Conservation (phyloP, 352 stramenopile genomes). For the Globisporangium camurandrum region DNA sequence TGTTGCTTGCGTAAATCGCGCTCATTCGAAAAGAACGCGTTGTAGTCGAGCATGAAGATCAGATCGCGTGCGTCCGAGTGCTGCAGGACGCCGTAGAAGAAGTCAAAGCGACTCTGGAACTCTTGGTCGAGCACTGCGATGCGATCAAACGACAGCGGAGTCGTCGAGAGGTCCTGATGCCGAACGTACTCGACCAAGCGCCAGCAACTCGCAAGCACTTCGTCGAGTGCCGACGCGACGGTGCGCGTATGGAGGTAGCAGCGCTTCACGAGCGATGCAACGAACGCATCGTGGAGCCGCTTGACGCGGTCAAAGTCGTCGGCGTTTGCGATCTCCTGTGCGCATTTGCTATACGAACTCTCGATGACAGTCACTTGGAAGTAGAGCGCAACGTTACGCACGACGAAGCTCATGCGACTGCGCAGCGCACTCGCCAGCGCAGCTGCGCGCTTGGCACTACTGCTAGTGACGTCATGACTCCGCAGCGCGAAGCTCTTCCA, state of each 20-base stretch:
- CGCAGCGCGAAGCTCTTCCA: conserved; percentile 49
- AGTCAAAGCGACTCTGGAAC: conserved; percentile 51
- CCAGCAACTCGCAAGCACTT: conserved; percentile 61
- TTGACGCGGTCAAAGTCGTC: conserved; percentile 67
- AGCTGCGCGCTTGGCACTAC: too few relatives aligned
- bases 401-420: conserved; percentile 66
- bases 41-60: conserved; percentile 66
- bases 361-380: conserved; percentile 80
- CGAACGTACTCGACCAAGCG: conserved; percentile 59
- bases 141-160: conserved; percentile 20
- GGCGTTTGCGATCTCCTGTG: conserved; percentile 36
- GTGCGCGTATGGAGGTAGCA: conserved; percentile 69
- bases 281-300: conserved; percentile 58
- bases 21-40: conserved; percentile 51
- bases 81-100: conserved; percentile 54
- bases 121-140: conserved; percentile 38
- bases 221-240: conserved; percentile 44
- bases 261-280: conserved; percentile 53
- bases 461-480: conserved; percentile 12
- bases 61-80: conserved; percentile 57
- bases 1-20: conserved; percentile 25
- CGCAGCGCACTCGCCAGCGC: conserved; percentile 29
- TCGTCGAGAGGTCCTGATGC: conserved; percentile 21
- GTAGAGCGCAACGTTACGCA: conserved; percentile 63
- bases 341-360: conserved; percentile 44